Percentiles rank a stretch among this genome's conserved stretches.
Conservation (phyloP, 2,329 filamentous ascomycete genomes). For the Trichoderma semiorbis region DNA sequence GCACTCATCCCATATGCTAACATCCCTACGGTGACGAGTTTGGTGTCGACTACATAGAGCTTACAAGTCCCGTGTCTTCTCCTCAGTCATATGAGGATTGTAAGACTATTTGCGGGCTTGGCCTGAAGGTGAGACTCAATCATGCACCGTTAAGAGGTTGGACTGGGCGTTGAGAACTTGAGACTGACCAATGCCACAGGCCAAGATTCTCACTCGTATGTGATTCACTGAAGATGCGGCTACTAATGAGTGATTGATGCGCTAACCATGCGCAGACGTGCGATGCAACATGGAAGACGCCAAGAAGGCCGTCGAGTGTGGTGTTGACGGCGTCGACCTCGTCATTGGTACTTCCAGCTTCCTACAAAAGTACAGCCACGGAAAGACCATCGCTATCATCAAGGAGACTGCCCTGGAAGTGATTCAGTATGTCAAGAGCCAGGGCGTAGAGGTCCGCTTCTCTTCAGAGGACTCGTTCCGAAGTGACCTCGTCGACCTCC, state of each 20-base stretch:
- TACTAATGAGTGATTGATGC: too few species aligned
- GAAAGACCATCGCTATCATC: slow-evolving; percentile 81
- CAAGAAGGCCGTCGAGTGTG: background rate
- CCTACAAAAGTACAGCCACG: slow-evolving; percentile 80
- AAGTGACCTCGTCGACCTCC: slow-evolving; percentile 59
- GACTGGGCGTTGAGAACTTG: too few species aligned
- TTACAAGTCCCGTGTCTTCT: slow-evolving; percentile 52
- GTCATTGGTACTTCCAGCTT: slow-evolving; percentile 79
- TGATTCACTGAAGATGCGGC: too few species aligned
- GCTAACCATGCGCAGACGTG: too few species aligned
- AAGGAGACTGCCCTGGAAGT: slow-evolving; percentile 76
- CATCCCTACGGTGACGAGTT: too few species aligned
- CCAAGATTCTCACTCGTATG: background rate
- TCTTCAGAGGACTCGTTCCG: slow-evolving; percentile 67
- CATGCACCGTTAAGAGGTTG: too few species aligned
- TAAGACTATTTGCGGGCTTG: slow-evolving; percentile 89
- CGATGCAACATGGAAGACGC: background rate
- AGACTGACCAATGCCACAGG: slow-evolving; percentile 12
- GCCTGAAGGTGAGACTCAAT: slow-evolving; percentile 52
- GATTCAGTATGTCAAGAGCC: slow-evolving; percentile 75
- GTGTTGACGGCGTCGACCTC: slow-evolving; percentile 72
- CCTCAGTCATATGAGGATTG: slow-evolving; percentile 76
- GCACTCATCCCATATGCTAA: background rate
- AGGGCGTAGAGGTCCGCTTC: slow-evolving; percentile 35
- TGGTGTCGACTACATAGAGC: too few species aligned